phyloP scores from a whole-genome alignment of 2,329 filamentous ascomycete genomes.

The Cytospora leucostoma region DNA sequence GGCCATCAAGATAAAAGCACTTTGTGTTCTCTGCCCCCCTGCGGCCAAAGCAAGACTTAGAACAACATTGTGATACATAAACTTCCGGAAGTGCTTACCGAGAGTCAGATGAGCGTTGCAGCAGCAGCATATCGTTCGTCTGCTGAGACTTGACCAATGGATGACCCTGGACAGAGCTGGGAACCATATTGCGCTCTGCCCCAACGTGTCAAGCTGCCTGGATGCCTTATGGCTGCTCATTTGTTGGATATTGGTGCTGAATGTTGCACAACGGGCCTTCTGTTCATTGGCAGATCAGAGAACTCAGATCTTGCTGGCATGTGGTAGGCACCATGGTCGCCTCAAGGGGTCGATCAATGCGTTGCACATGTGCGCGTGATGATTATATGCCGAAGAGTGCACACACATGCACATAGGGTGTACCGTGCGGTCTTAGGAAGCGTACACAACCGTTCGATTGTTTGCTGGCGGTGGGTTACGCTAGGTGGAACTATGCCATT shows the following conservation, averaged over 20 bases:
- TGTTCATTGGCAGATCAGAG: background rate
- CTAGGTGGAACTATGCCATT: background rate
- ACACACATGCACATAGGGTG: background rate
- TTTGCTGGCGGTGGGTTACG: background rate
- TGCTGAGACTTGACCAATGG: conserved; percentile 7
- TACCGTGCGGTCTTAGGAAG: background rate
- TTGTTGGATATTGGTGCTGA: background rate
- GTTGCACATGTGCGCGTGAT: background rate
- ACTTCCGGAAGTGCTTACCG: background rate
- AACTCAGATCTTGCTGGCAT: background rate
- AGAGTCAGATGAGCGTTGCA: background rate
- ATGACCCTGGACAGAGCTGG: background rate
- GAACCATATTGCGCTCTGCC: background rate
- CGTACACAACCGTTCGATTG: background rate
- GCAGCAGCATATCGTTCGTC: conserved; percentile 7
- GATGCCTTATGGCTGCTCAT: background rate
- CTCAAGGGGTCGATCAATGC: background rate
- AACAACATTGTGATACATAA: background rate
- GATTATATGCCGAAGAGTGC: background rate
- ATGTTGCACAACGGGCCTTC: background rate
- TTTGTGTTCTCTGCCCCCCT: background rate
- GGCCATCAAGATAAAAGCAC: background rate
- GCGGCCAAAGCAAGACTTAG: background rate
- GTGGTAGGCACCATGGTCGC: background rate
- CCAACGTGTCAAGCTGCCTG: background rate